phyloP scores from a whole-genome alignment of 2,329 filamentous ascomycete species.

The Mycocentrospora acerina region DNA sequence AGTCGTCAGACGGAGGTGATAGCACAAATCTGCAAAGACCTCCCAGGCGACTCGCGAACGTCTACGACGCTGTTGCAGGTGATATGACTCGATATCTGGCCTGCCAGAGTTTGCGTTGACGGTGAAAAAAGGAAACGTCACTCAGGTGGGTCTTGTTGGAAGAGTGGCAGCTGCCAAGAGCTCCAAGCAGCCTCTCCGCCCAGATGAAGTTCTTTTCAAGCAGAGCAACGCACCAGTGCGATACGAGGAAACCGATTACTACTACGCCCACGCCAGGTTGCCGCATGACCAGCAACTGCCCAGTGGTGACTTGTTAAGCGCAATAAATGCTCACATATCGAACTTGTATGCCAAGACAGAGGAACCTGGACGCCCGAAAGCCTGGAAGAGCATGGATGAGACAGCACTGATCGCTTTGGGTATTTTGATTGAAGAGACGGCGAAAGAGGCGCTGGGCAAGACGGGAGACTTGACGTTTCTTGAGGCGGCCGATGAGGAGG shows the following conservation, averaged over 20 bases:
- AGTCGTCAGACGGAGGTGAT: constrained; percentile 13
- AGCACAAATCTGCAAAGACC: constrained; percentile 3
- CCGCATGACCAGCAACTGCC: constrained; percentile 59
- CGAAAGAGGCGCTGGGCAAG: constrained; percentile 61
- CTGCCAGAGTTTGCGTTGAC: constrained; percentile 4
- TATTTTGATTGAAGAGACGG: constrained; percentile 72
- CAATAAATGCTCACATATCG: constrained; percentile 67
- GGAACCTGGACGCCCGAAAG: constrained; percentile 20
- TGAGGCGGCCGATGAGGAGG: constrained; percentile 49
- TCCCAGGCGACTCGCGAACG: constrained; percentile 50
- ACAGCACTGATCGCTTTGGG: constrained; percentile 75
- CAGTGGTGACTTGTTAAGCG: constrained; percentile 68
- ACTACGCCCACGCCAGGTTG: constrained; percentile 64
- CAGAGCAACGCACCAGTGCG: constrained; percentile 64
- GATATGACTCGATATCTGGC: background rate
- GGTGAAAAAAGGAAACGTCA: constrained; percentile 13
- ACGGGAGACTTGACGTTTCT: constrained; percentile 72
- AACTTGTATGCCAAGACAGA: constrained; percentile 58
- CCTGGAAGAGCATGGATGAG: constrained; percentile 70
- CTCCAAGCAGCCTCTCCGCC: constrained; percentile 52
- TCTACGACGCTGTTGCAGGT: constrained; percentile 77
- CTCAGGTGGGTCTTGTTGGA: constrained; percentile 39
- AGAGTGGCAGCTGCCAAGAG: constrained; percentile 46
- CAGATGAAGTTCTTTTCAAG: constrained; percentile 72
- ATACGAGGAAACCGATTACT: constrained; percentile 71